A percentile compares a stretch with the other conserved stretches of the same genome.
Conservation (phyloP, 768 basidiomycete genomes). For the Cystobasidium onofrii region DNA sequence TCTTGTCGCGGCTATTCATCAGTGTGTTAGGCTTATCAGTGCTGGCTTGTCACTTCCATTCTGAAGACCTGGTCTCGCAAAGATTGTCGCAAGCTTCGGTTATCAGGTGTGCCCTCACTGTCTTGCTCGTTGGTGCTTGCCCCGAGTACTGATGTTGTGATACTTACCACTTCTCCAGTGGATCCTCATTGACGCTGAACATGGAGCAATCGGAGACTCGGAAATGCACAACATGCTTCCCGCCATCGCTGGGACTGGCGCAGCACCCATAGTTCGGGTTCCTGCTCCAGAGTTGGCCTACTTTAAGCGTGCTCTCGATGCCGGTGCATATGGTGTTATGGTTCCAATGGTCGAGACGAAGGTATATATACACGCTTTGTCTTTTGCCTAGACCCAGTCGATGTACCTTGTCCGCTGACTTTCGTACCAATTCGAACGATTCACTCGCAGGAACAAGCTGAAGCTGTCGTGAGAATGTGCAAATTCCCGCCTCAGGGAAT, state of each 20-base stretch:
- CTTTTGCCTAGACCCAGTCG: too few species aligned
- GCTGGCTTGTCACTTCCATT: background rate
- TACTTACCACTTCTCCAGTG: constrained; percentile 6
- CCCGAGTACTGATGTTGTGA: background rate
- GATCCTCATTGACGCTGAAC: constrained; percentile 41
- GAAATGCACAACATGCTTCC: constrained; percentile 41
- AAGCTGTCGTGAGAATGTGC: constrained; percentile 42
- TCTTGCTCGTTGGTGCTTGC: background rate
- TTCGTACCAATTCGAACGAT: too few species aligned
- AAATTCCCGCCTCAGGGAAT: constrained; percentile 46
- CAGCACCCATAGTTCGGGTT: constrained; percentile 46
- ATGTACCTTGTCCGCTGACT: too few species aligned
- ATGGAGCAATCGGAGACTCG: constrained; percentile 41
- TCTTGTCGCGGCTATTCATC: background rate
- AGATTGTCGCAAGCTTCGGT: constrained; percentile 17
- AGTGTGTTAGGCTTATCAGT: constrained; percentile 5
- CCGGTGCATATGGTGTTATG: constrained; percentile 47
- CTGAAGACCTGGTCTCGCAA: constrained; percentile 12
- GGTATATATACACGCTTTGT: constrained; percentile 30
- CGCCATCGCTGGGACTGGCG: constrained; percentile 41
- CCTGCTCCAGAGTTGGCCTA: constrained; percentile 43
- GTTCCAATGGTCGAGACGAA: constrained; percentile 45
- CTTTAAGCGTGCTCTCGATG: constrained; percentile 47
- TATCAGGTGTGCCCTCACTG: constrained; percentile 1
- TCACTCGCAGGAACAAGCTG: constrained; percentile 43